phyloP scores from a whole-genome alignment of 305 asterid species.

The Nicotiana rustica region DNA sequence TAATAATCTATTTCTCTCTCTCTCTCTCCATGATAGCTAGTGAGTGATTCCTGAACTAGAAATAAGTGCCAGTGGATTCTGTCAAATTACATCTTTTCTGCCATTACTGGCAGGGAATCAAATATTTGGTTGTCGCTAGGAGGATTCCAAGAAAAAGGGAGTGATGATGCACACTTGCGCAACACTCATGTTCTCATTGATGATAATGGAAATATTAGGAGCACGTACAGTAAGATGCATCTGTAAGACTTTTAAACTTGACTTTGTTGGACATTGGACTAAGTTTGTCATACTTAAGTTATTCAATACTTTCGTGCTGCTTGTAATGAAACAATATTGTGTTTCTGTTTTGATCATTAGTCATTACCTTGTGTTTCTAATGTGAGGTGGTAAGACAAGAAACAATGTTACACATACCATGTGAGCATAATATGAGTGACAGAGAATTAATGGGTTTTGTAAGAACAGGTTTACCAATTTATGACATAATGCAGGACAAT shows the following conservation, averaged over 20 bases:
- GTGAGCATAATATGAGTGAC: background rate
- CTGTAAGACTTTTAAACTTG: slow-evolving; percentile 52
- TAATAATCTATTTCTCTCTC: background rate
- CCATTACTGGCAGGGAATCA: slow-evolving; percentile 62
- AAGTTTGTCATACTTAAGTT: slow-evolving; percentile 5
- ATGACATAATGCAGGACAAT: background rate
- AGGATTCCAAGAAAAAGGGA: slow-evolving; percentile 88
- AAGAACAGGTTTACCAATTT: background rate
- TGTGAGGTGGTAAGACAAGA: background rate
- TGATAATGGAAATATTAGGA: slow-evolving; percentile 70
- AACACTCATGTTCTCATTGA: slow-evolving; percentile 87
- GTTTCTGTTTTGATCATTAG: background rate
- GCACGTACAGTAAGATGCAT: slow-evolving; percentile 84
- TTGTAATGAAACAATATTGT: background rate
- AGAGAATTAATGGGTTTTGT: background rate
- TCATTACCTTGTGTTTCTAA: slow-evolving; percentile 17
- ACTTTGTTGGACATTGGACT: slow-evolving; percentile 27
- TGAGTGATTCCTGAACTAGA: background rate
- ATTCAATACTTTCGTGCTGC: slow-evolving; percentile 19
- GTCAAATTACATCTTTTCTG: slow-evolving; percentile 36
- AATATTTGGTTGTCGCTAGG: slow-evolving; percentile 91
- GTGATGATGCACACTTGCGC: slow-evolving; percentile 72
- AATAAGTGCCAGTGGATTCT: slow-evolving; percentile 23
- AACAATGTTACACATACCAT: slow-evolving; percentile 9
- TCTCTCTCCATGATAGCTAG: slow-evolving; percentile 5